Conservation (phyloP, 139 green algal species). For the Zygnema cylindricum region DNA sequence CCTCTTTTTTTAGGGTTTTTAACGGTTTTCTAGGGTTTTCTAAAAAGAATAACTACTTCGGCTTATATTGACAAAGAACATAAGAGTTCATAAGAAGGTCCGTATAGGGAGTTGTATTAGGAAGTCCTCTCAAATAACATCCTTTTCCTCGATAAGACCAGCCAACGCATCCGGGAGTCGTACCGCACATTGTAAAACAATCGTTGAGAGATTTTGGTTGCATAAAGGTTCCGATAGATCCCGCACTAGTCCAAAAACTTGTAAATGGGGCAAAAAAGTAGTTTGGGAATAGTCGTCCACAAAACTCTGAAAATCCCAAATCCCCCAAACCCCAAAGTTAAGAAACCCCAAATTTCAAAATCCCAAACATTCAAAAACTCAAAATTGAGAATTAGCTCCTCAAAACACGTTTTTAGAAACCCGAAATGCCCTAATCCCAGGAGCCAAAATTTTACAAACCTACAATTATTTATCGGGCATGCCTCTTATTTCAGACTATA, state of each 20-base stretch:
- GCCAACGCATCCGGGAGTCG: background rate
- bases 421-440: background rate
- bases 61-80: background rate
- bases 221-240: background rate
- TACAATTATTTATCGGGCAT: background rate
- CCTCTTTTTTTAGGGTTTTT: too few species aligned
- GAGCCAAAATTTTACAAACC: background rate
- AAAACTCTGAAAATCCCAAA: background rate
- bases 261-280: background rate
- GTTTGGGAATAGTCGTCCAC: background rate
- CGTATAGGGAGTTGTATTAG: background rate
- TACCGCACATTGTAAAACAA: background rate
- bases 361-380: background rate
- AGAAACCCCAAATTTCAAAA: background rate
- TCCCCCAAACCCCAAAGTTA: background rate
- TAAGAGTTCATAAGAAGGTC: background rate
- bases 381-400: background rate
- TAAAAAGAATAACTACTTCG: too few species aligned
- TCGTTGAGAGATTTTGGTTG: background rate
- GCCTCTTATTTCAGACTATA: too few species aligned
- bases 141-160: background rate
- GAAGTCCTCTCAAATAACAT: background rate
- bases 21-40: too few species aligned
- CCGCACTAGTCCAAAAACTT: background rate
- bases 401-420: background rate